Conservation (phyloP, 139 green algal genomes). For the Volvox reticuliferus region DNA sequence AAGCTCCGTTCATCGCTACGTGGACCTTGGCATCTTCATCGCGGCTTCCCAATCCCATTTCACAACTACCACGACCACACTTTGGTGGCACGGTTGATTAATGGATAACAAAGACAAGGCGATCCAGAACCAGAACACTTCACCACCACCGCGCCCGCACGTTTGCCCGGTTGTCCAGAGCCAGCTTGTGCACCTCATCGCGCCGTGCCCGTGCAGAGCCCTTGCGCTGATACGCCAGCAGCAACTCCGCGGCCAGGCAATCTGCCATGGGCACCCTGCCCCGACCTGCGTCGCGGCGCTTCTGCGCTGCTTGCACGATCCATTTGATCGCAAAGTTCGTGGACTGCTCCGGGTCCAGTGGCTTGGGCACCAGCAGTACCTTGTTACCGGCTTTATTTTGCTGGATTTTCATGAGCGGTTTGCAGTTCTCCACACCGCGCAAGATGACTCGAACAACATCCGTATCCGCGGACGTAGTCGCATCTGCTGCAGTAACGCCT, state of each 20-base stretch:
- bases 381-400: conserved; percentile 27
- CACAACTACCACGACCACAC: no score
- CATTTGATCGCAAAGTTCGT: conserved; percentile 48
- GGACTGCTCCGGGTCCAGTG: background rate
- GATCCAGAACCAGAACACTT: background rate
- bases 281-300: conserved; percentile 17
- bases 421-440: conserved; percentile 57
- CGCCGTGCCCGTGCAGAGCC: conserved; percentile 57
- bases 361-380: conserved; percentile 32
- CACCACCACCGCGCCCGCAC: conserved; percentile 21
- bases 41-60: no score
- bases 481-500: background rate
- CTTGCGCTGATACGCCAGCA: conserved; percentile 64
- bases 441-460: conserved; percentile 33
- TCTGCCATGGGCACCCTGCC: conserved; percentile 40
- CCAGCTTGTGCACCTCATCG: conserved; percentile 69
- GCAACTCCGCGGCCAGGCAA: conserved; percentile 63
- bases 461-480: background rate
- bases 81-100: no score
- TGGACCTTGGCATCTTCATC: no score
- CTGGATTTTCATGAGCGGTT: conserved; percentile 55
- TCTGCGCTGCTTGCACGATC: conserved; percentile 52
- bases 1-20: no score
- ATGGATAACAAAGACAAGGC: no score
- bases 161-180: conserved; percentile 62